A percentile compares a stretch with the other conserved stretches of the same genome.
Evolutionary conservation across 2,329 filamentous ascomycete species (phyloP).

Genomic region (Aspergillus flavus): DNA sequence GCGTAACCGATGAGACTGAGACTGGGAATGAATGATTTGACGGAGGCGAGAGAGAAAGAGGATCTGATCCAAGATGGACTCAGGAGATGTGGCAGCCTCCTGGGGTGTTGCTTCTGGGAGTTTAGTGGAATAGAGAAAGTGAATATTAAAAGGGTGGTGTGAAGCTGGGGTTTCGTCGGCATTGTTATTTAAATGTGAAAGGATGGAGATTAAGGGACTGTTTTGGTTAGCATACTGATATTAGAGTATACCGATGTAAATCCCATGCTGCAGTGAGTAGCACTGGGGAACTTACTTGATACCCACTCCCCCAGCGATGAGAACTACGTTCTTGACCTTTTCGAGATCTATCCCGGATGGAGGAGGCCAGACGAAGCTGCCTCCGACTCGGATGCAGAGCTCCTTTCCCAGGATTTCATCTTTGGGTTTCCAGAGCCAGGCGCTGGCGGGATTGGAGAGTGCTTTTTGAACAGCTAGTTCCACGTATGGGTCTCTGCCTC

Average conservation of each 20-base stretch:
- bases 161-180: constrained; percentile 42
- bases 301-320: constrained; percentile 80
- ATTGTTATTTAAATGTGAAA: constrained; percentile 56
- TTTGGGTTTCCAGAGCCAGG: constrained; percentile 70
- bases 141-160: constrained; percentile 48
- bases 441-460: constrained; percentile 70
- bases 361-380: constrained; percentile 81
- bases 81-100: constrained; percentile 2
- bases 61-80: constrained; percentile 36
- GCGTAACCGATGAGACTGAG: constrained; percentile 27
- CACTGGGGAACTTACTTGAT: constrained; percentile 63
- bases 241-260: neutral
- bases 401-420: constrained; percentile 60
- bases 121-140: constrained; percentile 66
- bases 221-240: constrained; percentile 12
- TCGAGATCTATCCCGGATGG: constrained; percentile 49
- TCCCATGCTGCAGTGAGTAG: neutral
- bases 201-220: constrained; percentile 73
- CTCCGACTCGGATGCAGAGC: constrained; percentile 73
- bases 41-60: constrained; percentile 53
- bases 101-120: constrained; percentile 23
- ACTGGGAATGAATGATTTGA: constrained; percentile 36
- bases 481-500: constrained; percentile 55
- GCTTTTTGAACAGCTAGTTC: constrained; percentile 79
- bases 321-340: constrained; percentile 63